Evolutionary conservation across 2,329 filamentous ascomycete species (phyloP).

Genomic region (Calonectria multiphialidica): DNA sequence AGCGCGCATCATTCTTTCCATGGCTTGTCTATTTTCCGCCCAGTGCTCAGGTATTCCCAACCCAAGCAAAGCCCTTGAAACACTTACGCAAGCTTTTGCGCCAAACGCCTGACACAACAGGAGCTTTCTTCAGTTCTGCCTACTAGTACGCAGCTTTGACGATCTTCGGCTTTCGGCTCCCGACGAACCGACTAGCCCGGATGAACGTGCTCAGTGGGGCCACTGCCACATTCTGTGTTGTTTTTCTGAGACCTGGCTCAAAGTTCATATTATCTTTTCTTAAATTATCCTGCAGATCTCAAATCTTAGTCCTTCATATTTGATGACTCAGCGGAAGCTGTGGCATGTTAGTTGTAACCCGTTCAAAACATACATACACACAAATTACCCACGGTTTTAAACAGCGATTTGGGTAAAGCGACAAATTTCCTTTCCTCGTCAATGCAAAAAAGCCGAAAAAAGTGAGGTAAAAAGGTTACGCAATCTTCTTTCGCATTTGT

Average conservation of each 20-base stretch:
- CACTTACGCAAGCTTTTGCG: neutral
- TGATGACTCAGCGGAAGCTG: too few species aligned
- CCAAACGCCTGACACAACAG: neutral
- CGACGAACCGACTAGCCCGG: neutral
- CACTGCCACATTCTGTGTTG: too few species aligned
- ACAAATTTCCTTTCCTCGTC: too few species aligned
- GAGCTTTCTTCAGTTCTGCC: neutral
- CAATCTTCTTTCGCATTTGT: neutral
- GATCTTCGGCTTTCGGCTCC: neutral
- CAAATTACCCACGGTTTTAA: too few species aligned
- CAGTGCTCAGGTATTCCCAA: too few species aligned
- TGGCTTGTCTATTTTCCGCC: neutral
- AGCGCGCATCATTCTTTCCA: neutral
- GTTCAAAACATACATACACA: too few species aligned
- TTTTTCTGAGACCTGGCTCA: too few species aligned
- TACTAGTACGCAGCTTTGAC: neutral
- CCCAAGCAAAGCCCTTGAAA: neutral
- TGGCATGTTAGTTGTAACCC: too few species aligned
- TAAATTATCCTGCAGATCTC: neutral
- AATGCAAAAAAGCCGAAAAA: too few species aligned
- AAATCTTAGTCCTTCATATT: neutral
- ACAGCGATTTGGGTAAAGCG: too few species aligned
- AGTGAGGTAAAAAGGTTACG: neutral
- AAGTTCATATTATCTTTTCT: neutral
- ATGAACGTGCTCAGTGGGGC: neutral